Percentiles rank a stretch among this genome's conserved stretches.
Evolutionary conservation across 2,329 filamentous ascomycete genomes (phyloP).

Genomic region (Cylindrodendrum hubeiense): DNA sequence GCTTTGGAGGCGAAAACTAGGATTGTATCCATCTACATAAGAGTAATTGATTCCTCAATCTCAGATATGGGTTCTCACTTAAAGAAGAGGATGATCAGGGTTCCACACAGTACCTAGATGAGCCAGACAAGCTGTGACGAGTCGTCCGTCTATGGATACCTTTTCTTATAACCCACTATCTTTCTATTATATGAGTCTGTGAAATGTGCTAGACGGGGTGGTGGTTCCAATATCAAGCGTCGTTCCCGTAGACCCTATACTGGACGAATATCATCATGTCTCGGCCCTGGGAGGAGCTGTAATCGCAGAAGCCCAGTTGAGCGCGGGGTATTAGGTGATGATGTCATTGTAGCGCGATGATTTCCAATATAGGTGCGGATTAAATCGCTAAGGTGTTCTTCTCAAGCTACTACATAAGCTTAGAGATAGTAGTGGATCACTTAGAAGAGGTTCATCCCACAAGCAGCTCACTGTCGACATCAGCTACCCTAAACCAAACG

Average conservation of each 20-base stretch:
- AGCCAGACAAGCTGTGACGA: conserved; percentile 12
- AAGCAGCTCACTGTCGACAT: not conserved
- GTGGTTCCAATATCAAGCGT: too few species aligned
- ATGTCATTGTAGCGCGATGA: conserved; percentile 7
- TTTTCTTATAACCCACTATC: not conserved
- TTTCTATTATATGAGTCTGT: not conserved
- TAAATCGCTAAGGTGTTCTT: conserved; percentile 20
- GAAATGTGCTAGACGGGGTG: too few species aligned
- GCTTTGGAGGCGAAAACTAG: conserved; percentile 65
- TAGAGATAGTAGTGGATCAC: not conserved
- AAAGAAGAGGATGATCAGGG: conserved; percentile 57
- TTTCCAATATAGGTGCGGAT: conserved; percentile 7
- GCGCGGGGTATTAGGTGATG: not conserved
- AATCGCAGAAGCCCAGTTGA: conserved; percentile 12
- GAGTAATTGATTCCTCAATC: conserved; percentile 49
- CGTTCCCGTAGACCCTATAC: too few species aligned
- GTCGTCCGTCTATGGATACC: not conserved
- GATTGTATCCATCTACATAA: conserved; percentile 59
- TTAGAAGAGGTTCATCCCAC: not conserved
- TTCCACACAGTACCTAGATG: conserved; percentile 58
- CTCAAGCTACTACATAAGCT: not conserved
- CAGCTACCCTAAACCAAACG: not conserved
- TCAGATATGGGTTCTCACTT: conserved; percentile 66
- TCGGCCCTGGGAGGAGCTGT: not conserved
- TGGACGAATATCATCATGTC: not conserved